A percentile compares a stretch with the other conserved stretches of the same genome.
Evolutionary conservation across 2,329 filamentous ascomycete genomes (phyloP).

Genomic region (Colletotrichum agaves): DNA sequence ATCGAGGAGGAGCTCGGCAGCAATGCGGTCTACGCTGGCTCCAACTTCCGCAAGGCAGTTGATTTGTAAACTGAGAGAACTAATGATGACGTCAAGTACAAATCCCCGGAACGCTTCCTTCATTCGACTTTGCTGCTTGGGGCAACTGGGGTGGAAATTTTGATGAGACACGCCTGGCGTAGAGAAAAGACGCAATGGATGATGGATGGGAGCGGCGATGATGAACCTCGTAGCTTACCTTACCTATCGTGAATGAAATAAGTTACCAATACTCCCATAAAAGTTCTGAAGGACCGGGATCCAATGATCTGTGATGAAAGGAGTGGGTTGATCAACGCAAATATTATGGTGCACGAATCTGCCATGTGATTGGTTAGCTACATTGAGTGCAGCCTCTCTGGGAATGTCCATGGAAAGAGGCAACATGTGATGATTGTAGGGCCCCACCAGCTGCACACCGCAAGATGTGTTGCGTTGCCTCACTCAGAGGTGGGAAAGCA

Average conservation of each 20-base stretch:
- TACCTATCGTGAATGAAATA: constrained; percentile 23
- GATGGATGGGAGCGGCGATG: constrained; percentile 30
- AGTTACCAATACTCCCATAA: background rate
- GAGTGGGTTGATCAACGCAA: background rate
- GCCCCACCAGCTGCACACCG: constrained; percentile 15
- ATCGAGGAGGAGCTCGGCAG: constrained; percentile 99
- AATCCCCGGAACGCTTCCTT: background rate
- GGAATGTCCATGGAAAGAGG: background rate
- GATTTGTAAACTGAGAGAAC: constrained; percentile 72
- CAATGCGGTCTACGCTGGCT: constrained; percentile 90
- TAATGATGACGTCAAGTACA: constrained; percentile 8
- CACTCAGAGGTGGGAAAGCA: background rate
- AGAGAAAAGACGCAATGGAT: constrained; percentile 25
- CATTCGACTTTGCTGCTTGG: background rate
- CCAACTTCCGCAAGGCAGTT: constrained; percentile 90
- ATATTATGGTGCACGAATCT: background rate
- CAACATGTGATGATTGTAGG: background rate
- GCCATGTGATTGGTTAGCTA: background rate
- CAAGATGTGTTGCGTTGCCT: constrained; percentile 10
- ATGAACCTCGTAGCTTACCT: constrained; percentile 34
- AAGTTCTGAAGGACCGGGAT: background rate
- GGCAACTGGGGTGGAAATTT: constrained; percentile 10
- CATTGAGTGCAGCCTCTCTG: background rate
- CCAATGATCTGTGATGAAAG: background rate
- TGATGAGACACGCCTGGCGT: constrained; percentile 34